Evolutionary conservation across 2,329 filamentous ascomycete genomes (phyloP).

Genomic region (Claviceps lovelessii): DNA sequence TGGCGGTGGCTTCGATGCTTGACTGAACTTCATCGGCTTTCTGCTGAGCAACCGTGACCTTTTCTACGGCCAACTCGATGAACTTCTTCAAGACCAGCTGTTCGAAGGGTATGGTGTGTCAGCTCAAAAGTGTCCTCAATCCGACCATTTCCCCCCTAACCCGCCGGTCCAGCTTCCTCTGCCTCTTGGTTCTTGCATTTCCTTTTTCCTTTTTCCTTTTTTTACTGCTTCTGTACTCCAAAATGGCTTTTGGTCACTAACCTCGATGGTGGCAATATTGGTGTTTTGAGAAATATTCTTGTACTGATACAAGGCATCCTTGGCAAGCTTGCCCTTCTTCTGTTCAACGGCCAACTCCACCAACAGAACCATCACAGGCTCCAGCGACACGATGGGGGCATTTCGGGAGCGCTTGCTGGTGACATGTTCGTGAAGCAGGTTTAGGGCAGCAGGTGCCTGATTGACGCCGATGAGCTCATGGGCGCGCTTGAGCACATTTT

Average conservation of each 20-base stretch:
- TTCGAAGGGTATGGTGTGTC: constrained; percentile 3
- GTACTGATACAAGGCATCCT: constrained; percentile 98
- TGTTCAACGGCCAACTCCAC: constrained; percentile 94
- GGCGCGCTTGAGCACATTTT: constrained; percentile 97
- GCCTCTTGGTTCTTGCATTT: neutral
- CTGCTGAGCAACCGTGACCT: constrained; percentile 87
- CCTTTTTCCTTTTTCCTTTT: neutral
- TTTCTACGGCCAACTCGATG: constrained; percentile 90
- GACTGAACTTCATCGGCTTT: constrained; percentile 95
- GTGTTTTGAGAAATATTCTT: constrained; percentile 99
- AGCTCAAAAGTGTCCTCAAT: constrained; percentile 3
- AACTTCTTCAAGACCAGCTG: constrained; percentile 91
- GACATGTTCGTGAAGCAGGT: constrained; percentile 96
- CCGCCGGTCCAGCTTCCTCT: no score
- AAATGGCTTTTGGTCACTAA: constrained; percentile 23
- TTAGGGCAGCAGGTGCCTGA: constrained; percentile 82
- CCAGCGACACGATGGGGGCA: constrained; percentile 87
- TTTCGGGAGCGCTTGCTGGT: constrained; percentile 96
- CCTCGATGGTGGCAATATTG: constrained; percentile 95
- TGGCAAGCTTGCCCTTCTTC: constrained; percentile 95
- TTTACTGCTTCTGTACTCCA: neutral
- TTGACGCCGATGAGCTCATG: constrained; percentile 97
- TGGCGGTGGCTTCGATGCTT: constrained; percentile 56
- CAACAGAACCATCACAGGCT: constrained; percentile 96
- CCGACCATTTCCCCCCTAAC: neutral